Percentiles rank a stretch among this genome's conserved stretches.
These are phyloP conservation scores for Fusarium sp. DNA, from an alignment of 2,329 filamentous ascomycete species.

Conservation along the genomic window DNA sequence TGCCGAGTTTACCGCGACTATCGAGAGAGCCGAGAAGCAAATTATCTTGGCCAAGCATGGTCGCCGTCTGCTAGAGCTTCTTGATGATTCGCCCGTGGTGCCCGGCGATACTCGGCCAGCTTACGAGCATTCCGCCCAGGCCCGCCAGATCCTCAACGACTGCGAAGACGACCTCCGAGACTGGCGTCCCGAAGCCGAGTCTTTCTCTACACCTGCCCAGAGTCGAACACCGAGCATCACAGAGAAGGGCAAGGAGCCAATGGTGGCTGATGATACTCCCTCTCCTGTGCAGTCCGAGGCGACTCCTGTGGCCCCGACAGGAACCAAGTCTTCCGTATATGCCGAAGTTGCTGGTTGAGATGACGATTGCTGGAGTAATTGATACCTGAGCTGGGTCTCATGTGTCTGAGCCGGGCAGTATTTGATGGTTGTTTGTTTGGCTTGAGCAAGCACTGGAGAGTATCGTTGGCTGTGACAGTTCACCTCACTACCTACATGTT, in stretches of 20 bases:
- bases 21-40: constrained; percentile 97
- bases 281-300: constrained; percentile 19
- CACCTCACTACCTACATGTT: constrained; percentile 1
- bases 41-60: constrained; percentile 93
- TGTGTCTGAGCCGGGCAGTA: not conserved
- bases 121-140: constrained; percentile 75
- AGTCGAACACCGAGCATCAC: constrained; percentile 39
- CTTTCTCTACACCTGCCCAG: constrained; percentile 40
- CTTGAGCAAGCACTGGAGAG: constrained; percentile 1
- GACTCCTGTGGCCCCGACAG: constrained; percentile 14
- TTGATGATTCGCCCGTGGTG: constrained; percentile 91
- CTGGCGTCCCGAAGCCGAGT: constrained; percentile 69
- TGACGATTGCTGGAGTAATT: not conserved
- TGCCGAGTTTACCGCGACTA: constrained; percentile 86
- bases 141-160: constrained; percentile 89
- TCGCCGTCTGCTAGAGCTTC: constrained; percentile 82
- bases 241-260: constrained; percentile 45
- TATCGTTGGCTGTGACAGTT: constrained; percentile 6
- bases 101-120: constrained; percentile 82
- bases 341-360: constrained; percentile 32
- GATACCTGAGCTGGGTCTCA: not conserved
- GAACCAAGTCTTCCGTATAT: constrained; percentile 29
- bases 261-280: constrained; percentile 19
- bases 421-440: constrained; percentile 2
- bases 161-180: constrained; percentile 88